Evolutionary conservation across 305 asterid genomes (phyloP).

Genomic region (Petunia hybrid): DNA sequence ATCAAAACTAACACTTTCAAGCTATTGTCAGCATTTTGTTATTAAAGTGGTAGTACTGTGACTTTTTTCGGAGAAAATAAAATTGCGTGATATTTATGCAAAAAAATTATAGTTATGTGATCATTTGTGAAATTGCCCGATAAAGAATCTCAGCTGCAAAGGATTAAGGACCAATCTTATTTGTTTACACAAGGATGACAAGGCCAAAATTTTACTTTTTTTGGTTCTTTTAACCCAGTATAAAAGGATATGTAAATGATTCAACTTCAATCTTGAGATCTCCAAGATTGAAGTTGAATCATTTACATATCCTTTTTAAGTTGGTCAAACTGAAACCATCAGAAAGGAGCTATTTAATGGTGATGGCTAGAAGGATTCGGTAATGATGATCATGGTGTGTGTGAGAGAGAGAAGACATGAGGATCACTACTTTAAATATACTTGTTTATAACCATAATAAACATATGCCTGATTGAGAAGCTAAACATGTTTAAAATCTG

Average conservation of each 20-base stretch:
- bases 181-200: background rate
- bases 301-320: background rate
- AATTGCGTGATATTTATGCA: too few species aligned
- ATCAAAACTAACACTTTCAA: too few species aligned
- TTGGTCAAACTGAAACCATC: background rate
- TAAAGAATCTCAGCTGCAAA: background rate
- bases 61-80: too few species aligned
- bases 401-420: background rate
- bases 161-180: background rate
- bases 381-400: too few species aligned
- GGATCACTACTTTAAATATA: background rate
- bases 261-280: too few species aligned
- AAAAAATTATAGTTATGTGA: too few species aligned
- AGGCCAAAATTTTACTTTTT: background rate
- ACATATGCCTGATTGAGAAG: slow-evolving; percentile 21
- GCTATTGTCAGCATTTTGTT: too few species aligned
- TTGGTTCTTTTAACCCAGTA: background rate
- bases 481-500: background rate
- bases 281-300: background rate
- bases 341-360: too few species aligned
- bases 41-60: too few species aligned
- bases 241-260: too few species aligned
- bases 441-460: background rate
- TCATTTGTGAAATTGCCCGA: too few species aligned
- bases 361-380: background rate